phyloP scores from a whole-genome alignment of 352 stramenopile species.

The Bremia lactucae region DNA sequence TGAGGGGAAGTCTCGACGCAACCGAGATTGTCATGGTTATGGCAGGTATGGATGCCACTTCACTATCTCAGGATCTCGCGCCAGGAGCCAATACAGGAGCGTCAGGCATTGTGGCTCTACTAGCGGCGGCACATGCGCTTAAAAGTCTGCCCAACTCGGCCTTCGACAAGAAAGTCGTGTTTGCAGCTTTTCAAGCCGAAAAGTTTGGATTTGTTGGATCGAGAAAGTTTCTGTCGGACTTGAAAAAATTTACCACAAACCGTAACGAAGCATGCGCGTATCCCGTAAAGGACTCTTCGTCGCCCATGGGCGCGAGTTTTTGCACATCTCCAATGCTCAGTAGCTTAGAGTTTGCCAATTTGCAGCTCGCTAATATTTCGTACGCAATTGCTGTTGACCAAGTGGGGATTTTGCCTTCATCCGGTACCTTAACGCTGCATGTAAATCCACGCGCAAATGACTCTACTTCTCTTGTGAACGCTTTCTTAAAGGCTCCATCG shows the following conservation, averaged over 20 bases:
- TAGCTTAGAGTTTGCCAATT: conserved; percentile 43
- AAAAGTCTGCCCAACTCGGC: conserved; percentile 47
- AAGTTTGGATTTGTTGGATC: conserved; percentile 79
- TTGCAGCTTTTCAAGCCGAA: conserved; percentile 72
- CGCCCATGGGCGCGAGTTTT: conserved; percentile 45
- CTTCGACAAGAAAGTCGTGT: conserved; percentile 70
- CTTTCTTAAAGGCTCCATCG: conserved; percentile 39
- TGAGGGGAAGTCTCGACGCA: conserved; percentile 40
- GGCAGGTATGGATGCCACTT: conserved; percentile 66
- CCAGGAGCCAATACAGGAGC: conserved; percentile 65
- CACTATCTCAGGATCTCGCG: conserved; percentile 56
- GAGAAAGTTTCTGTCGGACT: conserved; percentile 58
- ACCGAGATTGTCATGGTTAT: conserved; percentile 61
- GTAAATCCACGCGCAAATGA: conserved; percentile 50
- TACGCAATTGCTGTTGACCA: conserved; percentile 75
- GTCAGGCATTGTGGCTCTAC: conserved; percentile 62
- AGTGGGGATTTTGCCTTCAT: conserved; percentile 42
- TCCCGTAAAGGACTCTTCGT: conserved; percentile 34
- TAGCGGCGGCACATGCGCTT: conserved; percentile 59
- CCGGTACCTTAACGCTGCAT: conserved; percentile 56
- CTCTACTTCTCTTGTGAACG: conserved; percentile 32
- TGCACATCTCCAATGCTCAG: conserved; percentile 63
- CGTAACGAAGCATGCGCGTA: conserved; percentile 32
- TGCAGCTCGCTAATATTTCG: conserved; percentile 48
- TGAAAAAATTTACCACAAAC: conserved; percentile 43